Evolutionary conservation across 176 grass and related monocot genomes (phyloP), one percentile per base, ranked within the genome.

Genomic region (Lolium rigidum): DNA sequence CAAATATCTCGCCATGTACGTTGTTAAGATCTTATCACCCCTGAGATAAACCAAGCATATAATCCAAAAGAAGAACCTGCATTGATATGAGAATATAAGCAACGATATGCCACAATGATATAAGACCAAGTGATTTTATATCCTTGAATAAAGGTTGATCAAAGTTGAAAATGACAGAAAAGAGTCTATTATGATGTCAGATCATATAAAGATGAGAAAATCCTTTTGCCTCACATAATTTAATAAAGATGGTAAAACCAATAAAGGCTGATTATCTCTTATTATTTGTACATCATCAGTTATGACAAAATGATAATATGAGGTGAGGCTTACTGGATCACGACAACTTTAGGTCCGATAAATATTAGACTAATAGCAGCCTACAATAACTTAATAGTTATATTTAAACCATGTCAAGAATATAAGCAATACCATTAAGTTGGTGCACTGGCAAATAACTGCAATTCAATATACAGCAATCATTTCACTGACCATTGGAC

Each of bases 21-120:
- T 78, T 82, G 15, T 87, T 75, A 68, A 18, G 58, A 72, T 86
- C n/a, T 87, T 67, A 68, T 37, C 49, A 41, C 38, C 49, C 41
- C 13, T 65, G 16, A 73, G 54, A 16, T 70, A 71, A 17, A 65
- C 11, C 17, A 83, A 79, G 16, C 44, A 46, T 69, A 62, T 55
- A 76, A 90, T 77, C 83, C 39, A 12, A 46, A 58, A 41, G 38
- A 50, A 67, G 11, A 76, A 80, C 59, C 89, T 91, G 89, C 89
- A 80, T 50, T 64, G 48, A 51, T 70, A 68, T 22, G 10, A 50
- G 58, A 73, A 84, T 49, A 80, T 87, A 43, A 84, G 68, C 48
- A 26, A 28, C 14, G 0, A 24, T 80, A 50, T 48, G 10, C 47
- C 17, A 63, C 21, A 80, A 6, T 24, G 41, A 43, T 3, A 37